Conservation (phyloP, 2,329 filamentous ascomycete species). For the Cladosporium austrohemisphaericum region DNA sequence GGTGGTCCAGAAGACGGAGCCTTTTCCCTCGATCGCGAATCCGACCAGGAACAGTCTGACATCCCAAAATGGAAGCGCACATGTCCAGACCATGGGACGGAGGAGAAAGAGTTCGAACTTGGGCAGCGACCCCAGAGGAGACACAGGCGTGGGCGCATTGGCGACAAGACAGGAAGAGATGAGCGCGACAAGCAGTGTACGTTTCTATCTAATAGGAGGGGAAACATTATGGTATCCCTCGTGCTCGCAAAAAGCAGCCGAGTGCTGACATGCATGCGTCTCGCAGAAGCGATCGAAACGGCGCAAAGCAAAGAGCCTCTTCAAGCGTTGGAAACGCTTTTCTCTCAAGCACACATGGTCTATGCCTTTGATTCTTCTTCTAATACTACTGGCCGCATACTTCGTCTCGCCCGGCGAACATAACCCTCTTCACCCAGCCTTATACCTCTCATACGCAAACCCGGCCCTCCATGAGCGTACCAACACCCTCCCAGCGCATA, state of each 20-base stretch:
- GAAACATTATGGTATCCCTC: conserved; percentile 7
- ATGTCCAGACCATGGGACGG: background rate
- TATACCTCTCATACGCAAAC: conserved; percentile 86
- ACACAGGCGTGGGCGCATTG: conserved; percentile 49
- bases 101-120: conserved; percentile 36
- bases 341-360: conserved; percentile 58
- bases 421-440: conserved; percentile 75
- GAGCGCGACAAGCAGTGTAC: conserved; percentile 4
- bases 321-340: conserved; percentile 44
- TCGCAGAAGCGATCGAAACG: conserved; percentile 42
- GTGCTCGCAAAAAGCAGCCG: conserved; percentile 16
- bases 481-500: conserved; percentile 44
- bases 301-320: conserved; percentile 41
- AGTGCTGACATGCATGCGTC: conserved; percentile 24
- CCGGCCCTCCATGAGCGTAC: conserved; percentile 32
- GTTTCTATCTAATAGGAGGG: background rate
- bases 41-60: background rate
- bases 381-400: conserved; percentile 64
- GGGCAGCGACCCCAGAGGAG: conserved; percentile 51
- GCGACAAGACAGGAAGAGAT: conserved; percentile 38
- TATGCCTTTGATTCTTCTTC: conserved; percentile 64
- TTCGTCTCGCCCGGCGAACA: conserved; percentile 69
- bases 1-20: conserved; percentile 5
- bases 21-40: conserved; percentile 9
- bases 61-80: conserved; percentile 6